Conservation (phyloP, 1,284 basidiomycete species). For the Pyrrhoderma lamaoense region DNA sequence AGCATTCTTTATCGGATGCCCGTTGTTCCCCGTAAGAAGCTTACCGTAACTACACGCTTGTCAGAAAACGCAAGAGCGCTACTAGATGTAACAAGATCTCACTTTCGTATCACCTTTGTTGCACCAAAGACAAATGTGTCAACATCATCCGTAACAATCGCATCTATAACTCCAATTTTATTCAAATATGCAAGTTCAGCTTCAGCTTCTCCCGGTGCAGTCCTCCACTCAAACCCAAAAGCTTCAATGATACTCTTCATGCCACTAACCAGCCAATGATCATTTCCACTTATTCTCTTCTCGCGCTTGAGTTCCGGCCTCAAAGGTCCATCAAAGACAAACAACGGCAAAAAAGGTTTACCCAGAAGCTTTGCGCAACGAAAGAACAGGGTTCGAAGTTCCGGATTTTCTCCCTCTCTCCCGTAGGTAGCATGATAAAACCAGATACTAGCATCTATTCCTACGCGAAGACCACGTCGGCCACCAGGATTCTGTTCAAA, state of each 20-base stretch:
- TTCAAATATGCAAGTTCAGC: conserved; percentile 91
- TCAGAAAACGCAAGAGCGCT: no score
- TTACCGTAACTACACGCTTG: conserved; percentile 59
- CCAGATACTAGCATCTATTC: conserved; percentile 79
- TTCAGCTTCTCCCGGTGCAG: conserved; percentile 92
- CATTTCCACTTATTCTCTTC: conserved; percentile 55
- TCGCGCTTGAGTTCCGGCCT: conserved; percentile 80
- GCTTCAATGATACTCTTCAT: conserved; percentile 82
- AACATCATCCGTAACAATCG: conserved; percentile 87
- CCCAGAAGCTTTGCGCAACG: conserved; percentile 67
- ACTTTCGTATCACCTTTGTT: conserved; percentile 73
- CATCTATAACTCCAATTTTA: conserved; percentile 76
- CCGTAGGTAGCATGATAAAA: conserved; percentile 73
- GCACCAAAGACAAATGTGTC: conserved; percentile 92
- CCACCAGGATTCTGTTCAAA: conserved; percentile 54
- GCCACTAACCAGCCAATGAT: conserved; percentile 54
- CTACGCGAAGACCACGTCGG: conserved; percentile 60
- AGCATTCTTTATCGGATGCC: conserved; percentile 52
- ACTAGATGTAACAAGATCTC: no score
- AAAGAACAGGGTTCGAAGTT: conserved; percentile 69
- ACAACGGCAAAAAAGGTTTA: conserved; percentile 78
- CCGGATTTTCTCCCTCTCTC: conserved; percentile 71
- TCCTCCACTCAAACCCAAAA: conserved; percentile 84
- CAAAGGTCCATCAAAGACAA: conserved; percentile 90
- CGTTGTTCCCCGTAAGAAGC: conserved; percentile 61